A percentile compares a stretch with the other conserved stretches of the same genome.
These are phyloP conservation scores for Fulvia fulva DNA, from an alignment of 2,329 filamentous ascomycete genomes.

Conservation along the genomic window DNA sequence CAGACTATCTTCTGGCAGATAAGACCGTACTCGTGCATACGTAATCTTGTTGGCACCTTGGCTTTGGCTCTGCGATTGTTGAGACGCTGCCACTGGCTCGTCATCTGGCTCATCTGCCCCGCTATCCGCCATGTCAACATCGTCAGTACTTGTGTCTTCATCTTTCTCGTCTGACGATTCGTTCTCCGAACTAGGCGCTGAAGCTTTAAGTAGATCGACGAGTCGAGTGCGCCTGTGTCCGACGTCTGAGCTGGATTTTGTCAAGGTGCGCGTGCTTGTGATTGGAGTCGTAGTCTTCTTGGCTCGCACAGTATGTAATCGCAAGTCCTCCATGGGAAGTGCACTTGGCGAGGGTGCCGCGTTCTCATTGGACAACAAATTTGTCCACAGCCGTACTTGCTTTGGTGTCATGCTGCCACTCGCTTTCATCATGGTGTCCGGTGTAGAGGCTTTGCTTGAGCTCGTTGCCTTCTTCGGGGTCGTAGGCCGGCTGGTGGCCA, in stretches of 20 bases:
- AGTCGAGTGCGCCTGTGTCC: slow-evolving; percentile 23
- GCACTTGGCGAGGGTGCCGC: slow-evolving; percentile 22
- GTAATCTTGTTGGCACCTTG: slow-evolving; percentile 47
- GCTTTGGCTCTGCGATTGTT: slow-evolving; percentile 13
- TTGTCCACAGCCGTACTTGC: slow-evolving; percentile 31
- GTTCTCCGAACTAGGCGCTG: slow-evolving; percentile 22
- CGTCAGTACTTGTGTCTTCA: slow-evolving; percentile 11
- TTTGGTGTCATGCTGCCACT: slow-evolving; percentile 28
- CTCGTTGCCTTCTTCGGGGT: slow-evolving; percentile 19
- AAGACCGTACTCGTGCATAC: slow-evolving; percentile 55
- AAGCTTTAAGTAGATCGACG: slow-evolving; percentile 34
- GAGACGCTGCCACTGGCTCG: slow-evolving; percentile 10
- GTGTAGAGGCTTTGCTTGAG: slow-evolving; percentile 7
- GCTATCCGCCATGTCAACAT: slow-evolving; percentile 18
- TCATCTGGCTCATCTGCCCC: not conserved
- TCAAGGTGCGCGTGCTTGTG: slow-evolving; percentile 6
- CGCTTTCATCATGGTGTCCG: slow-evolving; percentile 13
- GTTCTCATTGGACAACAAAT: slow-evolving; percentile 24
- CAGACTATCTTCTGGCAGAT: slow-evolving; percentile 51
- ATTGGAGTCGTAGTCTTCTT: not conserved
- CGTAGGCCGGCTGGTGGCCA: slow-evolving; percentile 14
- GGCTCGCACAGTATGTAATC: slow-evolving; percentile 14
- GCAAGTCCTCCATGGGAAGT: slow-evolving; percentile 24
- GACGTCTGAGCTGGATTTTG: slow-evolving; percentile 26
- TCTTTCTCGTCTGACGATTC: slow-evolving; percentile 19